Evolutionary conservation across 495 filamentous ascomycete species (phyloP).

Genomic region (Aspergillus nanangensis): DNA sequence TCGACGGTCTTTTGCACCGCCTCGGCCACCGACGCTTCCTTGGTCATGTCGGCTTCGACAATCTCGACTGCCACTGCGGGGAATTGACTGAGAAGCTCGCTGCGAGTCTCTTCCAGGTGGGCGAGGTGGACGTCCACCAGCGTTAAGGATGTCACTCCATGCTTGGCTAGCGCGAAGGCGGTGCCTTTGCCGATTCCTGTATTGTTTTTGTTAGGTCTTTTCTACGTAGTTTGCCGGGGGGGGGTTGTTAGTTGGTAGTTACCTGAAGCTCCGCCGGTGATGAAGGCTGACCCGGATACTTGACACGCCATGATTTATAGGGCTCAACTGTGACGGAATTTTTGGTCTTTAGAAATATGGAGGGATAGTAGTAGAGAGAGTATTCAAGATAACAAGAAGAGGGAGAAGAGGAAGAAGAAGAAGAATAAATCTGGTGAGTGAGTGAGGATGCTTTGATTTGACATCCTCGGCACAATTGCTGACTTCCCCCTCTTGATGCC

Average conservation of each 20-base stretch:
- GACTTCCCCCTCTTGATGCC: too few species aligned
- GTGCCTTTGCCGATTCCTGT: constrained; percentile 25
- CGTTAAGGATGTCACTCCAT: constrained; percentile 18
- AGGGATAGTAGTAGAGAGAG: too few species aligned
- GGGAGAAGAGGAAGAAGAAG: too few species aligned
- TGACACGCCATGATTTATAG: constrained; percentile 18
- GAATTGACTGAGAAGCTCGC: constrained; percentile 8
- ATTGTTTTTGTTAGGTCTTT: background rate
- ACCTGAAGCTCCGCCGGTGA: constrained; percentile 9
- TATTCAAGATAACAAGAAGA: too few species aligned
- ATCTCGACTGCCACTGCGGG: constrained; percentile 10
- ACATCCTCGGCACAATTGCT: too few species aligned
- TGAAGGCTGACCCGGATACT: constrained; percentile 7
- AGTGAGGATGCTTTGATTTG: too few species aligned
- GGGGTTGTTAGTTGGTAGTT: background rate
- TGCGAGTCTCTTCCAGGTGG: constrained; percentile 8
- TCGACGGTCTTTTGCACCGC: constrained; percentile 14
- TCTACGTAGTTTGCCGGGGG: background rate
- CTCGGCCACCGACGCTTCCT: constrained; percentile 15
- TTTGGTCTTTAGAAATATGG: too few species aligned
- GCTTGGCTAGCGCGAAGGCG: constrained; percentile 16
- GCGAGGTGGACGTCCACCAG: constrained; percentile 19
- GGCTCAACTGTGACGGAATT: background rate
- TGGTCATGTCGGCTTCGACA: constrained; percentile 15
- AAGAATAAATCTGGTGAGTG: too few species aligned